Base-by-base conservation (phyloP, 257 asterid genomes). In the Solanum lycopersicoides region DNA sequence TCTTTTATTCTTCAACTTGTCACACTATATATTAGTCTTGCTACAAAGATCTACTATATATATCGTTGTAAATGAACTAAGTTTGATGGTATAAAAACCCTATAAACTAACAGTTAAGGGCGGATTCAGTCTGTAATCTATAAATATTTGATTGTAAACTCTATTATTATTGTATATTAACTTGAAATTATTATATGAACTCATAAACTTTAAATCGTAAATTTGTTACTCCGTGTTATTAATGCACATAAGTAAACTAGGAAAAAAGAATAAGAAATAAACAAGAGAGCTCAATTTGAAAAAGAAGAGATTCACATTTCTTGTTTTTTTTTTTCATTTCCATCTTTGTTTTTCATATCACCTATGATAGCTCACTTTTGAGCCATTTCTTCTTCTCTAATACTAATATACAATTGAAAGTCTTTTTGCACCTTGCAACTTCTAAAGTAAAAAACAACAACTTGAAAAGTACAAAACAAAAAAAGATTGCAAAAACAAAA, bases 341-440 rank as follows among this genome's bases (percentile, higher is more conserved):
- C 34, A 30, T 68, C 42, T 16, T 60, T 84, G 77, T 65, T 65
- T 73, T 42, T 25, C 83, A 76, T 25, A 13, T 77, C 84, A 42
- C 66, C 44, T 59, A 50, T 68, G 2, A 34, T 71, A 85, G 87
- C 44, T 68, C 87, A 68, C 87, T 71, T 85, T 85, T 34, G 87
- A 85, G 82, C 87, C 25, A 65, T 60, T 23, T 80, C 87, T 84
- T 84, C 87, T 45, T 59, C 68, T 2, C 66, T 39, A 72, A 72
- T 77, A 50, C 41, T 86, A 72, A 86, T 86, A 86, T 86, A 86
- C 88, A 86, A 50, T 50, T 86, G 74, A 21, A 72, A 72, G 77
- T 77, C 12, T n/a, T 14, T 69, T 44, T 85, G 76, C 87, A 44
- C 37, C 86, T 44, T 42, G 80, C 83, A 87, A 15, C 45, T 82